phyloP scores from a whole-genome alignment of 768 basidiomycete species.

The Scleroderma bovista region DNA sequence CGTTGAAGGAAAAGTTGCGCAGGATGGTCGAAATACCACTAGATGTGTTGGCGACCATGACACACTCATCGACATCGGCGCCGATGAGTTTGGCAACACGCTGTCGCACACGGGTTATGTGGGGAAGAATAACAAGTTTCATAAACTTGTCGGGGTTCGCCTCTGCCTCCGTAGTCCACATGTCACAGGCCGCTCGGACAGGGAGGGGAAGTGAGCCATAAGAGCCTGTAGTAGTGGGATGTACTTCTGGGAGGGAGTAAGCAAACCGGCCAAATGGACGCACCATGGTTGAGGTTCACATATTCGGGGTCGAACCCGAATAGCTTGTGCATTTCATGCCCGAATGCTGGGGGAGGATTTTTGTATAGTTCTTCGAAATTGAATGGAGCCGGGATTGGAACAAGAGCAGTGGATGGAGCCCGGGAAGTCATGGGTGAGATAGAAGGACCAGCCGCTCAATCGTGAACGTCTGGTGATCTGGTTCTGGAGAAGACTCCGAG shows the following conservation, averaged over 20 bases:
- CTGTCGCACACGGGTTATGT: slow-evolving; percentile 37
- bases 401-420: background rate
- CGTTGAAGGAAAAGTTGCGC: slow-evolving; percentile 48
- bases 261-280: background rate
- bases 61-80: slow-evolving; percentile 52
- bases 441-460: too few species aligned
- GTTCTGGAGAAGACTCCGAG: too few species aligned
- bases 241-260: background rate
- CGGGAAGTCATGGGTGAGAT: background rate
- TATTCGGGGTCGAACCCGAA: slow-evolving; percentile 56
- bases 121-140: slow-evolving; percentile 29
- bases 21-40: slow-evolving; percentile 55
- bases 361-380: slow-evolving; percentile 16
- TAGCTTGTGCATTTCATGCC: slow-evolving; percentile 47
- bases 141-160: slow-evolving; percentile 54
- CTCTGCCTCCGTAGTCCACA: slow-evolving; percentile 41
- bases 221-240: slow-evolving; percentile 37
- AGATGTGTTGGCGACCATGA: slow-evolving; percentile 34
- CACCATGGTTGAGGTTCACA: slow-evolving; percentile 63
- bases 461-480: too few species aligned
- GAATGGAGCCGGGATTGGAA: background rate
- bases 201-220: slow-evolving; percentile 53
- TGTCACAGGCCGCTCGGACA: slow-evolving; percentile 41
- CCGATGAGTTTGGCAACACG: slow-evolving; percentile 46
- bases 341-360: slow-evolving; percentile 41